These are phyloP conservation scores for Phytophthora melonis DNA, from an alignment of 352 stramenopile genomes.

Conservation along the genomic window DNA sequence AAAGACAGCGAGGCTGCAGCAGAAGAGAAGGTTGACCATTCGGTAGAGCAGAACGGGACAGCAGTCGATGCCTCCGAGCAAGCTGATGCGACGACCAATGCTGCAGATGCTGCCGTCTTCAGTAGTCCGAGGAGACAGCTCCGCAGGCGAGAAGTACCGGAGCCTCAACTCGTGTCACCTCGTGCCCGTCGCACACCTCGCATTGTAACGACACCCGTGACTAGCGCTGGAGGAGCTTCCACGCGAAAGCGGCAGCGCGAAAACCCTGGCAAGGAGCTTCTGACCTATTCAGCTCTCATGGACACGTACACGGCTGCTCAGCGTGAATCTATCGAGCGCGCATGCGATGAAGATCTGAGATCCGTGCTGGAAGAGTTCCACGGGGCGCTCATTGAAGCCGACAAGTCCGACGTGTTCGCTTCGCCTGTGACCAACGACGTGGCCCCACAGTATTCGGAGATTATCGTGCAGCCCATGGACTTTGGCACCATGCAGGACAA, in stretches of 20 bases:
- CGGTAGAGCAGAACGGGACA: slow-evolving; percentile 16
- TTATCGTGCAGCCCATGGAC: slow-evolving; percentile 93
- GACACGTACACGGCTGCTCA: slow-evolving; percentile 59
- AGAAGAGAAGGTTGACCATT: slow-evolving; percentile 17
- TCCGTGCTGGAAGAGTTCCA: slow-evolving; percentile 76
- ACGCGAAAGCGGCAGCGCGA: slow-evolving; percentile 57
- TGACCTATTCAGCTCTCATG: slow-evolving; percentile 60
- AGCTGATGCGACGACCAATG: slow-evolving; percentile 37
- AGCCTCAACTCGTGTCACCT: slow-evolving; percentile 29
- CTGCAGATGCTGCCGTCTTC: slow-evolving; percentile 14
- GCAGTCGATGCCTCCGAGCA: slow-evolving; percentile 5
- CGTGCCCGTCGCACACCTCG: slow-evolving; percentile 38
- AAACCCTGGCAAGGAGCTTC: slow-evolving; percentile 42
- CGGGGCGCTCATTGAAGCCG: slow-evolving; percentile 72
- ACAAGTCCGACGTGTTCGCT: slow-evolving; percentile 89
- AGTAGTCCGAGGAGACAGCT: slow-evolving; percentile 30
- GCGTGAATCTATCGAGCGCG: slow-evolving; percentile 61
- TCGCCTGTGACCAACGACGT: slow-evolving; percentile 90
- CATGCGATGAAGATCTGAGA: slow-evolving; percentile 65
- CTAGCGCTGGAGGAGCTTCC: slow-evolving; percentile 5
- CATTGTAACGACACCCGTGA: slow-evolving; percentile 27
- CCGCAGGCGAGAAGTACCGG: slow-evolving; percentile 26
- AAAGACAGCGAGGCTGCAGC: slow-evolving; percentile 22
- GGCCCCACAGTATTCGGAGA: slow-evolving; percentile 92
- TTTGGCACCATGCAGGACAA: slow-evolving; percentile 94